Evolutionary conservation across 2,329 filamentous ascomycete genomes (phyloP), one percentile per base, ranked within the genome.

Genomic region (Ascochyta viciae-villosae): DNA sequence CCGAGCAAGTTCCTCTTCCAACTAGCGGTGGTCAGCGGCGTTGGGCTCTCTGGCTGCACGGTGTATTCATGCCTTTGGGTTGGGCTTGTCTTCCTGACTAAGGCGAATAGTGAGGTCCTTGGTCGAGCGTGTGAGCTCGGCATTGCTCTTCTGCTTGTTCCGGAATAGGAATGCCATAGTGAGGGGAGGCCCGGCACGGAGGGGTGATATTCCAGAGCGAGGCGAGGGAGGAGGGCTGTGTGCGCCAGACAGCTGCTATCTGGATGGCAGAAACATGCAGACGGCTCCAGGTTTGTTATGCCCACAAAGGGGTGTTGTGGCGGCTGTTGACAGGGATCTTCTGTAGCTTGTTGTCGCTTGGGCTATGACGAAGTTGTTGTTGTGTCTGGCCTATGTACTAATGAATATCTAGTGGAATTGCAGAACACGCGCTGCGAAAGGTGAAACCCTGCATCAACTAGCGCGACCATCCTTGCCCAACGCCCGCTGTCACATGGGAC

Each of bases 1-100:
- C 73, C 92, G 91, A 44, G 91, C 89, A 61, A 96, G 83, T 72
- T 97, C 93, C 73, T 98, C 94, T 68, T 87, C 85, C 60, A 88
- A 85, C 92, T 96, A 67, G 46, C 34, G 43, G 50, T 58, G 35
- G 65, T 68, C 50, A 74, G 63, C 61, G 35, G 29, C 43, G 34
- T 16, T 22, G 38, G 31, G 41, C 33, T 27, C 37, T 59, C 38
- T 35, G 23, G 37, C 41, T 23, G 54, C 41, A 41, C 26, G 35
- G 54, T 45, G 41, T 47, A 22, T 26, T 24, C 66, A 42, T 65
- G 87, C 86, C 80, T 87, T 88, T 54, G 81, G 77, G 60, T 81
- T 79, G 42, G 82, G 79, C 62, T 82, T 80, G 57, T 88, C 85
- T 68, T 87, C 85, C 54, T 74, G 71, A 46, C 72, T 71, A 42